Evolutionary conservation across 805 yeast species (phyloP).

Genomic region (Barnettozyma botsteinii): DNA sequence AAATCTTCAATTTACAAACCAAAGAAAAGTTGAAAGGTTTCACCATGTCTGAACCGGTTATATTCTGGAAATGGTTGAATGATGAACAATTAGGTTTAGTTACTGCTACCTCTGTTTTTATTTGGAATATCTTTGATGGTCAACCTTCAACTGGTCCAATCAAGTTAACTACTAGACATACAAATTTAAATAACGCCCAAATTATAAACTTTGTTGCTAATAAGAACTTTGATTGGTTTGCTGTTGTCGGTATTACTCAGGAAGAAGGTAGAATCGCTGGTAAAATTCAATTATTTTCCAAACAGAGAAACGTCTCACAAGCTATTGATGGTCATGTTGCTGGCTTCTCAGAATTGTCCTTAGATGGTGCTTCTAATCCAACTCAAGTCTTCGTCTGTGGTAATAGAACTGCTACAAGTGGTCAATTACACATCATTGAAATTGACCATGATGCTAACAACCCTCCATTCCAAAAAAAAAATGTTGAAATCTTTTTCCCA

Average conservation of each 20-base stretch:
- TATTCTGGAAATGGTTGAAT: constrained; percentile 93
- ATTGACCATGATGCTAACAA: constrained; percentile 86
- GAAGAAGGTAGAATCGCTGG: constrained; percentile 94
- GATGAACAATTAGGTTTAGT: constrained; percentile 73
- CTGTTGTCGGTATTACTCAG: constrained; percentile 90
- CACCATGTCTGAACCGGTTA: constrained; percentile 81
- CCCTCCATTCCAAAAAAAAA: constrained; percentile 85
- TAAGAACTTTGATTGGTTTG: constrained; percentile 82
- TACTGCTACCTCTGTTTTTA: constrained; percentile 67
- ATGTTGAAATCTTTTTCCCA: constrained; percentile 92
- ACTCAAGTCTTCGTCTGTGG: constrained; percentile 92
- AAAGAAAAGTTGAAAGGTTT: constrained; percentile 87
- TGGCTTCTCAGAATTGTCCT: constrained; percentile 68
- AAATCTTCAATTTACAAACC: constrained; percentile 81
- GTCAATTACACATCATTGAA: constrained; percentile 87
- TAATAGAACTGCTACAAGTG: constrained; percentile 71
- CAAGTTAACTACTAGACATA: constrained; percentile 78
- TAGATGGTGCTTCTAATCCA: constrained; percentile 61
- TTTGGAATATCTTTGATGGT: constrained; percentile 81
- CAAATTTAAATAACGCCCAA: constrained; percentile 70
- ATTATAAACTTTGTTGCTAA: constrained; percentile 87
- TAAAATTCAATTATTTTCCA: constrained; percentile 87
- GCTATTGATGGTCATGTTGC: constrained; percentile 98
- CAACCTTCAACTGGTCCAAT: constrained; percentile 75
- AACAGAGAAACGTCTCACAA: constrained; percentile 87